Evolutionary conservation across 1,139 yeast genomes (phyloP).

Genomic region (Nakaseomyces nivariensis): DNA sequence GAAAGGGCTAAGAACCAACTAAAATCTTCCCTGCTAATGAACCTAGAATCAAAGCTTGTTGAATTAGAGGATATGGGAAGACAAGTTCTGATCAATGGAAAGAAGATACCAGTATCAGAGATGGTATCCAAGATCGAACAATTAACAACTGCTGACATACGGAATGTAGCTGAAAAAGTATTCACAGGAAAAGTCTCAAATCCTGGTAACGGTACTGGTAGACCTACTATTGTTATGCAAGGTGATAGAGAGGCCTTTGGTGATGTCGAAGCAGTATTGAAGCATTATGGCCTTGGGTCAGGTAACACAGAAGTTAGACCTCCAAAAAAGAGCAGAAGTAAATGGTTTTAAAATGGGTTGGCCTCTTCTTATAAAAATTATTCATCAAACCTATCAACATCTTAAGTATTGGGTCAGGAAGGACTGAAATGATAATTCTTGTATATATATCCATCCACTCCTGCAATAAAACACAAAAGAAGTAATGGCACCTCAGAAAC

Average conservation of each 20-base stretch:
- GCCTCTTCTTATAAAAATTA: too few relatives aligned
- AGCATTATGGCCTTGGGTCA: slow-evolving; percentile 64
- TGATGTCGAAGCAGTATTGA: slow-evolving; percentile 59
- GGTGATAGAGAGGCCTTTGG: slow-evolving; percentile 83
- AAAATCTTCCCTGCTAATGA: slow-evolving; percentile 83
- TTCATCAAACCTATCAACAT: too few relatives aligned
- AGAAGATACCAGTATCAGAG: slow-evolving; percentile 66
- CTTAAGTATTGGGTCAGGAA: too few relatives aligned
- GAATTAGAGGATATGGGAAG: slow-evolving; percentile 92
- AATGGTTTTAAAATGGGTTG: slow-evolving; percentile 12
- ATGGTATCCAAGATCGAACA: slow-evolving; percentile 72
- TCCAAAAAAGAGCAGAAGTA: slow-evolving; percentile 8
- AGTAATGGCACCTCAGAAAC: too few relatives aligned
- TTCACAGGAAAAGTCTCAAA: slow-evolving; percentile 55
- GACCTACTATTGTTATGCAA: slow-evolving; percentile 79
- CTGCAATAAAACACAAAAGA: background rate
- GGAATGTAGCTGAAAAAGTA: slow-evolving; percentile 64
- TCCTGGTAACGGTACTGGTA: slow-evolving; percentile 44
- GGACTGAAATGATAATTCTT: background rate
- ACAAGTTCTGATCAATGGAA: slow-evolving; percentile 79
- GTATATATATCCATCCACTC: background rate
- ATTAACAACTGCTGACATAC: slow-evolving; percentile 58
- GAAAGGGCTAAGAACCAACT: slow-evolving; percentile 86
- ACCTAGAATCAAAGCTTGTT: slow-evolving; percentile 82
- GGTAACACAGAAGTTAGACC: slow-evolving; percentile 26